phyloP scores from a whole-genome alignment of 305 asterid genomes.

The Fraxinus greggii region DNA sequence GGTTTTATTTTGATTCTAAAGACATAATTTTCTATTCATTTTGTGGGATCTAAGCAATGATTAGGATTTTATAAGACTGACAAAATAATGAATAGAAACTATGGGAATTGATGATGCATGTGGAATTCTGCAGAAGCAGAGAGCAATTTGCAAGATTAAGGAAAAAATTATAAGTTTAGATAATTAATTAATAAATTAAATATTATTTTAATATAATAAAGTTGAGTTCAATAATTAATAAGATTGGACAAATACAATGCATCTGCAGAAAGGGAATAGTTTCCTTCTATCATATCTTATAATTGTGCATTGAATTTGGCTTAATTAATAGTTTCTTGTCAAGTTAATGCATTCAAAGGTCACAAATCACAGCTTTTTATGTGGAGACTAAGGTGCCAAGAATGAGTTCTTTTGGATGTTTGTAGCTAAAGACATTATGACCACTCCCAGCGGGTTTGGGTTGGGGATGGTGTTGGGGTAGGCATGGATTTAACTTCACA shows the following conservation, averaged over 20 bases:
- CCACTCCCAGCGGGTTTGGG: background rate
- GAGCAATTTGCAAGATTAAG: constrained; percentile 37
- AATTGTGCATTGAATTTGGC: constrained; percentile 39
- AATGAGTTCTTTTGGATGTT: background rate
- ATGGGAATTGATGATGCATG: constrained; percentile 47
- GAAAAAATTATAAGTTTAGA: constrained; percentile 13
- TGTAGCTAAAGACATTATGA: constrained; percentile 8
- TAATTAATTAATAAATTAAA: background rate
- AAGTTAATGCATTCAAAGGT: constrained; percentile 22
- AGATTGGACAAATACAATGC: constrained; percentile 34
- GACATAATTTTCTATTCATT: constrained; percentile 15
- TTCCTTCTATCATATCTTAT: constrained; percentile 24
- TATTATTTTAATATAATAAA: constrained; percentile 9
- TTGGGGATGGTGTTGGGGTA: background rate
- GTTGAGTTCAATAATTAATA: constrained; percentile 19
- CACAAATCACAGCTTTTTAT: constrained; percentile 28
- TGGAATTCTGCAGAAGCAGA: constrained; percentile 55
- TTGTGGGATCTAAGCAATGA: constrained; percentile 54
- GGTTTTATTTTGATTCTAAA: constrained; percentile 21
- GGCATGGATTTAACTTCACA: background rate
- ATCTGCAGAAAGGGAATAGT: constrained; percentile 23
- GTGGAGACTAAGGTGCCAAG: constrained; percentile 8
- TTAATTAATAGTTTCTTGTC: background rate
- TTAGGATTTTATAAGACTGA: constrained; percentile 39
- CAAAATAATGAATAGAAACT: constrained; percentile 28